phyloP scores from a whole-genome alignment of 2,329 filamentous ascomycete species.

The Neoscytalidium dimidiatum region DNA sequence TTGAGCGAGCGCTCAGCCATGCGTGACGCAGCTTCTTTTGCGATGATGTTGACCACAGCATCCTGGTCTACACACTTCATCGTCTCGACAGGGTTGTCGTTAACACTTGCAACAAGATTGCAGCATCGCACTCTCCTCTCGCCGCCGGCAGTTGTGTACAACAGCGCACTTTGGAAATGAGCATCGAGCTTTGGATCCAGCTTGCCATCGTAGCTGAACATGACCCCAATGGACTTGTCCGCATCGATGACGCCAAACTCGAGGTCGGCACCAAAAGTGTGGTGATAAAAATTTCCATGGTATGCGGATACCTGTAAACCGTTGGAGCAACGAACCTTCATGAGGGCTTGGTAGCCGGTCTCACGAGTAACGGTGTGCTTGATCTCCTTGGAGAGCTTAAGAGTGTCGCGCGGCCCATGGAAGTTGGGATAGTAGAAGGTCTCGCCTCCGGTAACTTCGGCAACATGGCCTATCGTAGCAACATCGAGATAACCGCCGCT shows the following conservation, averaged over 20 bases:
- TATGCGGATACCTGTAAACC: constrained; percentile 92
- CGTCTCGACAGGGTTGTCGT: constrained; percentile 75
- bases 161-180: constrained; percentile 91
- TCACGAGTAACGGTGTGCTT: constrained; percentile 83
- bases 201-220: constrained; percentile 95
- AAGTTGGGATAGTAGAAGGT: constrained; percentile 98
- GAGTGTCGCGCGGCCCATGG: constrained; percentile 78
- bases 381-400: constrained; percentile 83
- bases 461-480: constrained; percentile 85
- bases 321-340: constrained; percentile 98
- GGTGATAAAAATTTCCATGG: constrained; percentile 94
- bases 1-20: constrained; percentile 76
- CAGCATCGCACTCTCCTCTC: constrained; percentile 89
- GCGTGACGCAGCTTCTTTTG: constrained; percentile 91
- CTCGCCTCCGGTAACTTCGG: constrained; percentile 89
- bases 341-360: constrained; percentile 91
- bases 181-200: constrained; percentile 95
- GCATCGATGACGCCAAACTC: constrained; percentile 91
- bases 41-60: constrained; percentile 82
- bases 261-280: constrained; percentile 91
- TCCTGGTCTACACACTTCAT: constrained; percentile 97
- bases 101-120: constrained; percentile 91
- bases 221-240: constrained; percentile 88
- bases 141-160: constrained; percentile 90
- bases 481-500: constrained; percentile 90